Evolutionary conservation across 441 rosid species (phyloP).

Genomic region (California macrophylla): DNA sequence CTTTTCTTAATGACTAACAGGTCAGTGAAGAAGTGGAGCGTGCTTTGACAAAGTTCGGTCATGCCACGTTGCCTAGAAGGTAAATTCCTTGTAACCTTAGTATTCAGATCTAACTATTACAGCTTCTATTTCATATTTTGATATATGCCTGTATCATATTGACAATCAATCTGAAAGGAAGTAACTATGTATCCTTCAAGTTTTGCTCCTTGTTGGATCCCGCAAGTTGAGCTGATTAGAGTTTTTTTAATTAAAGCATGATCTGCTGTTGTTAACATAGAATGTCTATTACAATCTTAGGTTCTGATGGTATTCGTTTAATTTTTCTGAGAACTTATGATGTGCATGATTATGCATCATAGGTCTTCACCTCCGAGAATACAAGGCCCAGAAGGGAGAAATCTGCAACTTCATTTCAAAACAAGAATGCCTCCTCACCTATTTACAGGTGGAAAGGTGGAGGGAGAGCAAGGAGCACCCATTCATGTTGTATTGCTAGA

Average conservation of each 20-base stretch:
- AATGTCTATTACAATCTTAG: background rate
- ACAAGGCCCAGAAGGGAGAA: conserved; percentile 79
- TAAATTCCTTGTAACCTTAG: conserved; percentile 15
- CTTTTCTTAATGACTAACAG: conserved; percentile 35
- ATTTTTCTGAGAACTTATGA: background rate
- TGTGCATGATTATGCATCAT: conserved; percentile 12
- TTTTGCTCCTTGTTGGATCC: background rate
- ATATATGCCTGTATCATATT: background rate
- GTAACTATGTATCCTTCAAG: background rate
- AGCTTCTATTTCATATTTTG: background rate
- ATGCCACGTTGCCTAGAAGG: conserved; percentile 82
- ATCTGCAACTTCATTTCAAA: conserved; percentile 61
- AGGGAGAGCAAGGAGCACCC: conserved; percentile 99
- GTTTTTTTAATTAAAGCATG: background rate
- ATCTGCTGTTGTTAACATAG: background rate
- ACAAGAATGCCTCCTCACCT: conserved; percentile 90
- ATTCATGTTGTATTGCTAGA: conserved; percentile 74
- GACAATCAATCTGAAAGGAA: background rate
- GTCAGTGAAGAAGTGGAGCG: conserved; percentile 99
- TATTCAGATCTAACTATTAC: background rate
- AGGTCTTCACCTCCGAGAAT: conserved; percentile 79
- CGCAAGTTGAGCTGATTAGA: background rate
- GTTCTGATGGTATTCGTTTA: background rate
- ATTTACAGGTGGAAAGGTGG: conserved; percentile 95
- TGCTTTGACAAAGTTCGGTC: conserved; percentile 88